Percentiles rank a stretch among this genome's conserved stretches.
Conservation (phyloP, 352 stramenopile genomes). For the Globisporangium ultimum region DNA sequence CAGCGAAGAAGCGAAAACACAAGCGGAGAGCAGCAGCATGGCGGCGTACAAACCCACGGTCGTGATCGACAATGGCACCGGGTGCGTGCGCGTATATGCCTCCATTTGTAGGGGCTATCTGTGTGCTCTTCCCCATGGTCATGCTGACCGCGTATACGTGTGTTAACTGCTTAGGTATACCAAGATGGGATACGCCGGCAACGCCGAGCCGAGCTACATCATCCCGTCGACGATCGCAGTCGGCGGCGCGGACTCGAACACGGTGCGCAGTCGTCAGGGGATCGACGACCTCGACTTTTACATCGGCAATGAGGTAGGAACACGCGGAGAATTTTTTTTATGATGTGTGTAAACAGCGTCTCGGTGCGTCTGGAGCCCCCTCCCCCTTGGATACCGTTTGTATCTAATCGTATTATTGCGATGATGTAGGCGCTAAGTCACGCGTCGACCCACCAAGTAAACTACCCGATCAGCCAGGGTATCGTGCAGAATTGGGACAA, state of each 20-base stretch:
- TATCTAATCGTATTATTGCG: background rate
- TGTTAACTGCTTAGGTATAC: constrained; percentile 78
- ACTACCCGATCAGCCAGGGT: constrained; percentile 87
- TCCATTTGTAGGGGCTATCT: too few relatives aligned
- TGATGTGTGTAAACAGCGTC: background rate
- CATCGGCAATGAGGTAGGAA: constrained; percentile 86
- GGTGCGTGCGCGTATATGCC: constrained; percentile 42
- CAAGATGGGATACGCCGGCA: constrained; percentile 96
- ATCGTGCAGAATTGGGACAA: constrained; percentile 94
- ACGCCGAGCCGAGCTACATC: constrained; percentile 94
- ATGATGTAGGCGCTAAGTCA: constrained; percentile 64
- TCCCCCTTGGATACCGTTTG: background rate
- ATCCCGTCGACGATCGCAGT: constrained; percentile 93
- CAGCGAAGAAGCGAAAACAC: background rate
- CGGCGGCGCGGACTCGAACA: constrained; percentile 53
- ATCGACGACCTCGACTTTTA: constrained; percentile 96
- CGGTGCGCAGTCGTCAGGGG: constrained; percentile 82
- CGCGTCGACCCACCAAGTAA: constrained; percentile 90
- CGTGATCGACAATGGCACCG: constrained; percentile 96
- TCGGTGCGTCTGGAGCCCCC: background rate
- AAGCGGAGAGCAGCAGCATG: constrained; percentile 26
- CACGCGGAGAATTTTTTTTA: too few relatives aligned
- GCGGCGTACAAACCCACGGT: constrained; percentile 88
- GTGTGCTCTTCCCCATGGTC: too few relatives aligned
- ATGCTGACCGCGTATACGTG: background rate